Base-by-base conservation (phyloP, 805 yeast species). In the Kodamaea laetipori region DNA sequence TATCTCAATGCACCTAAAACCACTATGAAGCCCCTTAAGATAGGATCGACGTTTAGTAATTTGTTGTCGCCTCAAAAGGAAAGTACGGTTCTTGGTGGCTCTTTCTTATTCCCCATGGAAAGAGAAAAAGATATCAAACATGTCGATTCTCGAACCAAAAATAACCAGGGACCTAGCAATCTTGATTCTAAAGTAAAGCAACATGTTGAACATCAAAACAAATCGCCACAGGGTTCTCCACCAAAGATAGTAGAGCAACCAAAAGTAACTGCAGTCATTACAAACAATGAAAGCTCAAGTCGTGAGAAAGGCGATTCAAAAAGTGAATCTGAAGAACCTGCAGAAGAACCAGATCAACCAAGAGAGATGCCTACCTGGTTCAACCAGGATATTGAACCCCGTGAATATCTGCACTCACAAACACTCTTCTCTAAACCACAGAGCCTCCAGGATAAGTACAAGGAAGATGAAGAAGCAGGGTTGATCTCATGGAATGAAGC, bases 401-500 rank as follows among this genome's bases (percentile, higher is more conserved):
- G 13, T 11, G 34, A 30, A 15, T 30, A 30, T 11, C 4, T 9
- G 19, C 34, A 30, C 19, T 13, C 34, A 13, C 34, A 30, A 30
- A 15, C 15, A 13, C 17, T 30, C 15, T 21, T 18, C 21, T 35
- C 49, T 3, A 48, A 46, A n/a, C 16, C 51, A 9, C 25, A 39
- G 11, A 41, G 37, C 21, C 34, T 30, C 4, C 17, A 30, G 15
- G 41, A 37, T 11, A 41, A 43, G 37, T 21, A 43, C 34, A 61
- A 67, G 3, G 72, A 66, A 21, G 75, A 73, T 37, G 78, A 75
- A 44, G 63, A 64, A 34, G 74, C 71, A 1, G 83, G 82, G 0
- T 55, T 81, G 38, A 66, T 79, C 4, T 63, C 81, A 0, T 79
- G 79, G 76, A 58, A 60, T 32, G 81, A 77, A 44, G 76, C 78